Percentiles rank a stretch among this genome's conserved stretches.
Conservation (phyloP, 2,329 filamentous ascomycete genomes). For the Xylaria polymorpha region DNA sequence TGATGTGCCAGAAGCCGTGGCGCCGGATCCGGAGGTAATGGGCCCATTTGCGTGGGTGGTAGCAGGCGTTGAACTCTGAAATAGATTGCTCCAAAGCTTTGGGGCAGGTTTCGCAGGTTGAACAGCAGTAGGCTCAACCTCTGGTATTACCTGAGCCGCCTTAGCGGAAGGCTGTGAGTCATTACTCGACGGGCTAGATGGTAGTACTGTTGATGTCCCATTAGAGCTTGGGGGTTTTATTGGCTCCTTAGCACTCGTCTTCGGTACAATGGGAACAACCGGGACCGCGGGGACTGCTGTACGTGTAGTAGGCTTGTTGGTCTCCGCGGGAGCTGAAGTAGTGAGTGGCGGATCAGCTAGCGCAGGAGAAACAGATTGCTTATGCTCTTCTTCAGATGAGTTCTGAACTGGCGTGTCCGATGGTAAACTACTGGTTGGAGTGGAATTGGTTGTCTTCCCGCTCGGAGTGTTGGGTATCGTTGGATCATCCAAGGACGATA, state of each 20-base stretch:
- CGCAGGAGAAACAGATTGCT: slow-evolving; percentile 52
- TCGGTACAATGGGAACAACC: slow-evolving; percentile 61
- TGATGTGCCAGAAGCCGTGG: slow-evolving; percentile 42
- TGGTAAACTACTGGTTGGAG: slow-evolving; percentile 13
- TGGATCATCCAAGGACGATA: slow-evolving; percentile 41
- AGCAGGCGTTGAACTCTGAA: slow-evolving; percentile 46
- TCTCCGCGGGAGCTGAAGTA: slow-evolving; percentile 45
- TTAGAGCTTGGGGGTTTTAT: slow-evolving; percentile 42
- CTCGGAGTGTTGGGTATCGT: slow-evolving; percentile 40
- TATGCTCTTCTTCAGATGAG: slow-evolving; percentile 48
- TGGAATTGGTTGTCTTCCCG: slow-evolving; percentile 28
- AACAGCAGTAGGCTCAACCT: slow-evolving; percentile 46
- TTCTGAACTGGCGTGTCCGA: slow-evolving; percentile 47
- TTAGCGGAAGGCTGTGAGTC: slow-evolving; percentile 34
- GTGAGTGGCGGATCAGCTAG: slow-evolving; percentile 46
- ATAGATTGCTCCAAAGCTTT: slow-evolving; percentile 55
- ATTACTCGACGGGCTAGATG: slow-evolving; percentile 31
- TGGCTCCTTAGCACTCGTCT: slow-evolving; percentile 50
- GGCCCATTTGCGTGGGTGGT: slow-evolving; percentile 41
- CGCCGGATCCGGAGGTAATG: slow-evolving; percentile 45
- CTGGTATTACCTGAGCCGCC: slow-evolving; percentile 40
- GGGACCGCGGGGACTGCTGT: slow-evolving; percentile 57
- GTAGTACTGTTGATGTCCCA: slow-evolving; percentile 39
- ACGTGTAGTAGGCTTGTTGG: slow-evolving; percentile 50
- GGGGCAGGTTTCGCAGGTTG: slow-evolving; percentile 52